A percentile compares a stretch with the other conserved stretches of the same genome.
Conservation (phyloP, 306 rosid species). For the Geum urbanum region DNA sequence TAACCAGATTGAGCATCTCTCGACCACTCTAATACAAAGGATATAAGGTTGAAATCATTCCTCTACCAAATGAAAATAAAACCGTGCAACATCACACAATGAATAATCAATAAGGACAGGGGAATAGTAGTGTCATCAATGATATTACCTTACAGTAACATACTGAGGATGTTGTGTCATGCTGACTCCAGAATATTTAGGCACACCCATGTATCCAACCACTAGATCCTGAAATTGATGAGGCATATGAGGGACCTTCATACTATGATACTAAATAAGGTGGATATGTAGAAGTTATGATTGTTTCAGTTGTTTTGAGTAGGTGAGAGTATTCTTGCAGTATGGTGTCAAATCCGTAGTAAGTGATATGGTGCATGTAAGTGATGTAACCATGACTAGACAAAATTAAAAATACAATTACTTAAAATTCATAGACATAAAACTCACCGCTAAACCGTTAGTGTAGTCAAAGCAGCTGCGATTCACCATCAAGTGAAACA, state of each 20-base stretch:
- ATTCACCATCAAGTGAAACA: constrained; percentile 20
- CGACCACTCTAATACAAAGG: constrained; percentile 59
- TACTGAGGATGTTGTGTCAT: constrained; percentile 98
- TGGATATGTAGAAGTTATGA: neutral
- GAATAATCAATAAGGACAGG: neutral
- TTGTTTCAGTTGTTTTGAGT: neutral
- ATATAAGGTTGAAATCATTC: neutral
- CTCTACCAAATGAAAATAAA: neutral
- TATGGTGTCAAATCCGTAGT: neutral
- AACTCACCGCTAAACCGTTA: constrained; percentile 87
- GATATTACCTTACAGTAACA: constrained; percentile 78
- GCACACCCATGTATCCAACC: constrained; percentile 98
- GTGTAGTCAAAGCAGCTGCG: constrained; percentile 96
- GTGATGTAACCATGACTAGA: constrained; percentile 9
- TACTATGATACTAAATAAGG: neutral
- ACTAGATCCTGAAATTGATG: constrained; percentile 64
- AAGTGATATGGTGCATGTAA: neutral
- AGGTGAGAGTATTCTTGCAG: neutral
- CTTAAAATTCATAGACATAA: neutral
- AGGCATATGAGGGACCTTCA: constrained; percentile 16
- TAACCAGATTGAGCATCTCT: constrained; percentile 76
- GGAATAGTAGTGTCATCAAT: neutral
- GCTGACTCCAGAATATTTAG: constrained; percentile 83
- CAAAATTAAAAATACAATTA: constrained; percentile 1
- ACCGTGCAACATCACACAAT: neutral